Evolutionary conservation across 108 stramenopile species (phyloP), one percentile per base, ranked within the genome.

Genomic region (Nannochloropsis gaditana): DNA sequence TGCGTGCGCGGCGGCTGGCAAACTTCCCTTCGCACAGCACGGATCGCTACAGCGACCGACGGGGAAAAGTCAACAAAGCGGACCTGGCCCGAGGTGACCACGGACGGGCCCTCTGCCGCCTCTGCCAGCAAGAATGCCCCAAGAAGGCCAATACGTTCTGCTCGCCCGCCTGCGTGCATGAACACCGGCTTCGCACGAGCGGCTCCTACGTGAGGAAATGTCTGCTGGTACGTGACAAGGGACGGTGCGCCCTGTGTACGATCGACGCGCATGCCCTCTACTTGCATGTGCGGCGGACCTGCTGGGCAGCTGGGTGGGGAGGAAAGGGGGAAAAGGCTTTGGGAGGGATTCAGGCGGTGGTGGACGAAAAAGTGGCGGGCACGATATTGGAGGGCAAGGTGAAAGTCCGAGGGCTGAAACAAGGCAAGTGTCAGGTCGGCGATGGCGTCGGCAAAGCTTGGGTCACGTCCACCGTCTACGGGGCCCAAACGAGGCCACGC

Each of bases 161-260:
- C 83, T 87, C 86, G 44, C 21, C 82, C 31, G 86, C 43, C 82
- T 87, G 86, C 82, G 79, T 87, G 21, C 86, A 87, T 45, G 83
- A 87, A 43, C 86, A 87, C 42, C 83, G 83, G 86, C 82, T 87
- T 17, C 43, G 86, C 73, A 87, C 86, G 1, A 82, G 79, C 45
- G 86, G 83, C 11, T 43, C 83, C 21, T 87, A 87, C 79, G 86
- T 87, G 45, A 82, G 86, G 45, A 84, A 80, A 44, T 87, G 73
- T n/a, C 21, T 87, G 41, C 41, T 84, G 43, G 43, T 44, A 9
- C 73, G 86, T 43, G 86, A 87, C 42, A 41, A 83, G 31, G 86
- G 86, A 9, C 11, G 82, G 47, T 50, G 47, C 47, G 47, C 47
- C 47, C 15, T 50, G 47, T 50, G 47, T 50, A 1, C 47, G 47